These are phyloP conservation scores for Penicillium paxilli DNA, from an alignment of 495 filamentous ascomycete genomes.

Conservation along the genomic window DNA sequence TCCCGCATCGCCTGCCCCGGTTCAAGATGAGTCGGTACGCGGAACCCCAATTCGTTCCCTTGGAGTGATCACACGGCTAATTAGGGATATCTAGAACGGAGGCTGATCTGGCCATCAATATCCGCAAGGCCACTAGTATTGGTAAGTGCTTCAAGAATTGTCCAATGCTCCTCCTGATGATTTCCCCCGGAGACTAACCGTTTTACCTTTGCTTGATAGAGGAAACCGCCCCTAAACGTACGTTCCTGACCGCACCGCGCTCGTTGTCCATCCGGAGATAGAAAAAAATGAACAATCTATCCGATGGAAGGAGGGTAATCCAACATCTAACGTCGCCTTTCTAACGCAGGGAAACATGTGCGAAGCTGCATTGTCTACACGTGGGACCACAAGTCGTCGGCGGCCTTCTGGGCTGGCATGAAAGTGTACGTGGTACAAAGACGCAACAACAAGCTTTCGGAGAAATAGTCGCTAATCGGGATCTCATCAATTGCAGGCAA, in stretches of 20 bases:
- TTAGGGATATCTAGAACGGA: constrained; percentile 65
- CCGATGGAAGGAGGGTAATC: neutral
- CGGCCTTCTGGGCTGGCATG: constrained; percentile 96
- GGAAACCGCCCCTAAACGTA: constrained; percentile 94
- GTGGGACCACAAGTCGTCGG: constrained; percentile 98
- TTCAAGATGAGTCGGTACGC: constrained; percentile 50
- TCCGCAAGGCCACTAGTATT: constrained; percentile 92
- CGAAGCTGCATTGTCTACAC: constrained; percentile 97
- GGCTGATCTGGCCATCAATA: constrained; percentile 90
- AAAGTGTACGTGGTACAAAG: constrained; percentile 72
- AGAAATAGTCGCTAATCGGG: constrained; percentile 3
- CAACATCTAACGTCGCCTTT: constrained; percentile 4
- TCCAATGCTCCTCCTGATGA: too few species aligned
- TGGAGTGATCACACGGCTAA: constrained; percentile 11
- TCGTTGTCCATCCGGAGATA: neutral
- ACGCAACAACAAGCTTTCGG: neutral
- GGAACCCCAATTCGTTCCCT: neutral
- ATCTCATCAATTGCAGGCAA: constrained; percentile 57
- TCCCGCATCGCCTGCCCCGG: constrained; percentile 16
- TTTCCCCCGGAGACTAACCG: neutral
- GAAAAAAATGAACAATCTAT: too few species aligned
- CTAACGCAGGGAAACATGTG: constrained; percentile 80
- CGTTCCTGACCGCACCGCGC: constrained; percentile 10
- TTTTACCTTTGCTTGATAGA: constrained; percentile 48
- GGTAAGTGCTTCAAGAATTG: constrained; percentile 45